Base-by-base conservation (phyloP, 352 stramenopile genomes). In the Phytophthora quininea region DNA sequence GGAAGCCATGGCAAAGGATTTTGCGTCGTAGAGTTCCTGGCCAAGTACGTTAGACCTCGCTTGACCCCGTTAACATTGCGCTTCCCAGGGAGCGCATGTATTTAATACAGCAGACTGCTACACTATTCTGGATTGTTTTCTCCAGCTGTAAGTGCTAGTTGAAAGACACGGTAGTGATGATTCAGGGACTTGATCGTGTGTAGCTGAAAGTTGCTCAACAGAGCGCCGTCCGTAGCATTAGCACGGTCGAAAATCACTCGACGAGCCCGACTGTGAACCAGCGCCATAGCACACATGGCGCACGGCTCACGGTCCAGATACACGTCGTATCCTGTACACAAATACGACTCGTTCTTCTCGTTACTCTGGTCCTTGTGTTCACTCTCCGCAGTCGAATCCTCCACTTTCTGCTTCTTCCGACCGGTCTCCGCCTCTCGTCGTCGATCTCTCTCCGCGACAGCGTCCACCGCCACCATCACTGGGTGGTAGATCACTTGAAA, bases 321-420 rank as follows among this genome's bases (percentile, higher is more conserved):
- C 42, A 96, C 71, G 43, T 97, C 91, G 63, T 96, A 93, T 35
- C 88, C 89, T 4, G 90, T 97, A 64, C 90, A 97, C 55, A 97
- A 63, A 57, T 97, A 97, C 37, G 89, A 92, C 58, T 90, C 72
- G 6, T 45, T 61, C 11, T 49, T 38, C 42, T 68, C 71, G 2
- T n/a, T 54, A 48, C 9, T 33, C 33, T 30, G 29, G 19, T 24
- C 19, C 19, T 24, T 65, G 42, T 7, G 33, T 35, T 42, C 24
- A 46, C 58, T 35, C 37, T 64, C 38, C 19, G 19, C 32, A 35
- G 4, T 49, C 46, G 29, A 14, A 7, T 61, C 62, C 11, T 71
- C 65, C 31, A 43, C 32, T 57, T 71, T 80, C 12, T 82, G 74
- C 47, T 79, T 81, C 54, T 88, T 88, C 14, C 50, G 43, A 10